These are phyloP conservation scores for Pichia sp. DNA, from an alignment of 1,139 yeast genomes.

Conservation along the genomic window DNA sequence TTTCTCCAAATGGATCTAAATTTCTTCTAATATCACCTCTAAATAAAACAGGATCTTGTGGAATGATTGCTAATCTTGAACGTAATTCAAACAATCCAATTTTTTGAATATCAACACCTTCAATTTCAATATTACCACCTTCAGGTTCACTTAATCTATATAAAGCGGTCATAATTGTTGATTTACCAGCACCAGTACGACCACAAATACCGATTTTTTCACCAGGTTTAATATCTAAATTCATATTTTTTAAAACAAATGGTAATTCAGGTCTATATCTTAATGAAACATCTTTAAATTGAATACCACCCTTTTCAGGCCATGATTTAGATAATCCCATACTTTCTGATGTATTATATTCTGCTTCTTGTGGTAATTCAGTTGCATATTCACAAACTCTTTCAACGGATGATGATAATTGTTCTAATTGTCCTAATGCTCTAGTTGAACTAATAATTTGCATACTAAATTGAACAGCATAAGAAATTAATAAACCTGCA, in stretches of 20 bases:
- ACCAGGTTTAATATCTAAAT: slow-evolving; percentile 30
- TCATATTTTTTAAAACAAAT: slow-evolving; percentile 38
- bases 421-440: slow-evolving; percentile 64
- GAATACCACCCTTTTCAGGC: neutral
- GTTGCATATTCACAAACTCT: slow-evolving; percentile 67
- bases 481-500: slow-evolving; percentile 46
- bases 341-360: slow-evolving; percentile 35
- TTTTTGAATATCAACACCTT: slow-evolving; percentile 33
- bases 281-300: slow-evolving; percentile 54
- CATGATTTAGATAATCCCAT: too few species aligned
- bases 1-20: slow-evolving; percentile 37
- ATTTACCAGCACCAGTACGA: slow-evolving; percentile 42
- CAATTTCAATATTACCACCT: slow-evolving; percentile 30
- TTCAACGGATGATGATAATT: slow-evolving; percentile 83
- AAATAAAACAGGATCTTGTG: slow-evolving; percentile 42
- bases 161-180: slow-evolving; percentile 39
- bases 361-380: slow-evolving; percentile 61
- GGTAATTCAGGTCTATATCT: slow-evolving; percentile 62
- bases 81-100: slow-evolving; percentile 34
- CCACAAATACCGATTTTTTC: slow-evolving; percentile 42
- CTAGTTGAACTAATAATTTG: slow-evolving; percentile 46
- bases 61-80: slow-evolving; percentile 37
- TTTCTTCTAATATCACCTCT: slow-evolving; percentile 37
- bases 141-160: slow-evolving; percentile 35
- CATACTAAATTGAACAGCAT: slow-evolving; percentile 48